A percentile compares a stretch with the other conserved stretches of the same genome.
Evolutionary conservation across 2,329 filamentous ascomycete genomes (phyloP).

Genomic region (Pestalotiopsis sp.): DNA sequence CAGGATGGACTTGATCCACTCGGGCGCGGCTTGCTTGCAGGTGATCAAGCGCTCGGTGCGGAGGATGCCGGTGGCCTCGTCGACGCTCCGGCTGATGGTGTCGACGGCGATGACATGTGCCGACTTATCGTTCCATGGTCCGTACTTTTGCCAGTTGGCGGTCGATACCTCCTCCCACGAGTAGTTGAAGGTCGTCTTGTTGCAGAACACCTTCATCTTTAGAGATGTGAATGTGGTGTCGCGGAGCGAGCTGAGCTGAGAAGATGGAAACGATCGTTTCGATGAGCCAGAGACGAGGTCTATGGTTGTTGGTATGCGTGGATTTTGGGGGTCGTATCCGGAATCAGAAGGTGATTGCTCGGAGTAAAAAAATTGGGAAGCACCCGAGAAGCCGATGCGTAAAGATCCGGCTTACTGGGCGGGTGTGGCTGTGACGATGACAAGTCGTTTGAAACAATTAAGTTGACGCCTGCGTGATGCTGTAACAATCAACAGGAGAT

Average conservation of each 20-base stretch:
- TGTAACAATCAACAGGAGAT: neutral
- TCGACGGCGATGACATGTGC: slow-evolving; percentile 96
- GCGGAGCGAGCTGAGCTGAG: no score
- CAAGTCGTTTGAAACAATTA: neutral
- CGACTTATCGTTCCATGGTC: slow-evolving; percentile 98
- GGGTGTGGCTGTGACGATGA: neutral
- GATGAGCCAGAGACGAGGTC: neutral
- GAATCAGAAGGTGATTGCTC: neutral
- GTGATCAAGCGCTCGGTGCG: slow-evolving; percentile 66
- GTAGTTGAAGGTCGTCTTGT: slow-evolving; percentile 89
- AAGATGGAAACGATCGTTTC: neutral
- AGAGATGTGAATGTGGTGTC: neutral
- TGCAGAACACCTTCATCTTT: slow-evolving; percentile 93
- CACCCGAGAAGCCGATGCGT: neutral
- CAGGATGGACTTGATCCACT: slow-evolving; percentile 80
- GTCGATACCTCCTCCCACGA: slow-evolving; percentile 98
- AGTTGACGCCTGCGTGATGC: neutral
- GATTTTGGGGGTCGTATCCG: neutral
- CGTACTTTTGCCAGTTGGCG: slow-evolving; percentile 98
- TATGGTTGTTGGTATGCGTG: neutral
- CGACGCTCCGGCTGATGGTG: slow-evolving; percentile 73
- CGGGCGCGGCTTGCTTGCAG: slow-evolving; percentile 66
- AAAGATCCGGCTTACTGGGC: neutral
- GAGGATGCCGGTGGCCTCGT: slow-evolving; percentile 59
- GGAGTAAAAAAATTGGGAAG: neutral